phyloP scores from a whole-genome alignment of 148 eudicot species.

The Silene uniflora region DNA sequence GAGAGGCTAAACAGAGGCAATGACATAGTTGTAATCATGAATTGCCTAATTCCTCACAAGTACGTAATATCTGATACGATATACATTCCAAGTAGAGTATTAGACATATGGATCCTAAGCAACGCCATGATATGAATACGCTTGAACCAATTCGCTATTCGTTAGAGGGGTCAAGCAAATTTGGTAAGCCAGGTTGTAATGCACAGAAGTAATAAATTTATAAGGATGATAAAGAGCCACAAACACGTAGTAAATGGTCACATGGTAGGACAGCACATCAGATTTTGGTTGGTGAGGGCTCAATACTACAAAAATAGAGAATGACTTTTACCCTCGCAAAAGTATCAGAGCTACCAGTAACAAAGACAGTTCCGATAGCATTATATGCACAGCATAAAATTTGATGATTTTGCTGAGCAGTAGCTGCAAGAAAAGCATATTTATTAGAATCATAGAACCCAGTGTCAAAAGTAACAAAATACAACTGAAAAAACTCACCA shows the following conservation, averaged over 20 bases:
- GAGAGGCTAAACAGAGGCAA: too few relatives aligned
- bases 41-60: too few relatives aligned
- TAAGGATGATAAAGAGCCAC: neutral
- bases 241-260: neutral
- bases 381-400: conserved; percentile 85
- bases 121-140: too few relatives aligned
- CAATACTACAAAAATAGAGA: conserved; percentile 5
- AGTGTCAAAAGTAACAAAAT: neutral
- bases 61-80: too few relatives aligned
- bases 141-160: too few relatives aligned
- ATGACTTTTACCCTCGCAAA: conserved; percentile 69
- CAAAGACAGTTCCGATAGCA: conserved; percentile 90
- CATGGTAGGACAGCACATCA: too few relatives aligned
- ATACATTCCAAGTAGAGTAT: too few relatives aligned
- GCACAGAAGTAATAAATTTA: neutral
- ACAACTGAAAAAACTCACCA: conserved; percentile 35
- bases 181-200: too few relatives aligned
- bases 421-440: conserved; percentile 28
- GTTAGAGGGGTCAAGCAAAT: too few relatives aligned
- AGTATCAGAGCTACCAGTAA: conserved; percentile 96
- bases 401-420: conserved; percentile 52
- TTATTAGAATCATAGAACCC: neutral
- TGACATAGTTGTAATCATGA: too few relatives aligned
- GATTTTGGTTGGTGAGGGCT: neutral
- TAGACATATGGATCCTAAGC: too few relatives aligned